A percentile compares a stretch with the other conserved stretches of the same genome.
phyloP scores from a whole-genome alignment of 108 stramenopile species.

The Fragilaria radians region DNA sequence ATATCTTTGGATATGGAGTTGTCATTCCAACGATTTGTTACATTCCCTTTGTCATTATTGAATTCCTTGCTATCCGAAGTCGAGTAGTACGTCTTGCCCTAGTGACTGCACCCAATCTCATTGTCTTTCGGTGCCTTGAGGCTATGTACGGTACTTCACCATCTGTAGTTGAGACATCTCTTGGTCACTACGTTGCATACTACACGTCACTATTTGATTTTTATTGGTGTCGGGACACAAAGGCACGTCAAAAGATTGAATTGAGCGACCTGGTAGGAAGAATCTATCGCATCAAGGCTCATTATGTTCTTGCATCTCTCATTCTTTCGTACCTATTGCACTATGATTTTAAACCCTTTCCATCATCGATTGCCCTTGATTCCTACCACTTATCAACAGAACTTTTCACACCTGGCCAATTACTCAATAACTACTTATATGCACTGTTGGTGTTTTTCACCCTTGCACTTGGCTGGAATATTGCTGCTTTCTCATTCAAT shows the following conservation, averaged over 20 bases:
- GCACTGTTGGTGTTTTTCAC: constrained; percentile 14
- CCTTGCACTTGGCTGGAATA: constrained; percentile 12
- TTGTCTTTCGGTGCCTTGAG: constrained; percentile 36
- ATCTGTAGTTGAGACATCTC: constrained; percentile 14
- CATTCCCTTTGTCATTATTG: constrained; percentile 23
- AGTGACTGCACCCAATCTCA: constrained; percentile 1
- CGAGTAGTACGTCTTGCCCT: background rate
- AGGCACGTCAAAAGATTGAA: constrained; percentile 5
- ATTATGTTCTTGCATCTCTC: constrained; percentile 20
- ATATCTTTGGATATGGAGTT: constrained; percentile 33
- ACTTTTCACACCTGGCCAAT: constrained; percentile 14
- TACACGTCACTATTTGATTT: constrained; percentile 16
- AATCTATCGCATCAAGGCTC: constrained; percentile 7
- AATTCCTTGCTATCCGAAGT: constrained; percentile 20
- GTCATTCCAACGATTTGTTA: constrained; percentile 18
- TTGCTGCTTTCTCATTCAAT: constrained; percentile 14
- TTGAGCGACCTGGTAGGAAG: background rate
- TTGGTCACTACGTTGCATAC: constrained; percentile 33
- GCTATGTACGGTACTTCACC: constrained; percentile 36
- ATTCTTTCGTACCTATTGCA: constrained; percentile 18
- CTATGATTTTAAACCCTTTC: constrained; percentile 28
- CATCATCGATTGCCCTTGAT: constrained; percentile 12
- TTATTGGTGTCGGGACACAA: constrained; percentile 29
- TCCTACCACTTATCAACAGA: constrained; percentile 14
- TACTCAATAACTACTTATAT: constrained; percentile 25